phyloP scores from a whole-genome alignment of 1,139 yeast genomes.

The Protomyces lactucae-debilis region DNA sequence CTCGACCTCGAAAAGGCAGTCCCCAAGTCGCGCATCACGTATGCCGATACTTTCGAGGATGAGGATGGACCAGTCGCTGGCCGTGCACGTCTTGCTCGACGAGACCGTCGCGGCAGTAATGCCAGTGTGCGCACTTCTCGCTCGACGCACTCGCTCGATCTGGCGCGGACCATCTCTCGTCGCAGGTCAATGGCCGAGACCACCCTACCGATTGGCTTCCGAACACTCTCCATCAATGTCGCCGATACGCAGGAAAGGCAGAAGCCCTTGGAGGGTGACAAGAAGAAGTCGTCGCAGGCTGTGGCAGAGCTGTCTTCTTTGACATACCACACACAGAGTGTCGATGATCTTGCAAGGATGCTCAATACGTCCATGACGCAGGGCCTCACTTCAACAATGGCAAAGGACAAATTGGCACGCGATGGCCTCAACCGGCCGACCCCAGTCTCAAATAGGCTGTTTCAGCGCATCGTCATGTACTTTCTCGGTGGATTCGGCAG shows the following conservation, averaged over 20 bases:
- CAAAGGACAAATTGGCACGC: slow-evolving; percentile 33
- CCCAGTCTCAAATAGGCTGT: slow-evolving; percentile 11
- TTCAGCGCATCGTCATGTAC: slow-evolving; percentile 19
- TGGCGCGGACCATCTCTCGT: slow-evolving; percentile 7
- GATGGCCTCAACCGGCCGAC: slow-evolving; percentile 41
- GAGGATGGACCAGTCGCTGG: slow-evolving; percentile 6
- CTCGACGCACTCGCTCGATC: background rate
- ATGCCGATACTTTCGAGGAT: slow-evolving; percentile 17
- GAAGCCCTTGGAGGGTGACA: background rate
- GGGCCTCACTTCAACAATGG: slow-evolving; percentile 39
- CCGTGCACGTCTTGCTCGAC: slow-evolving; percentile 5
- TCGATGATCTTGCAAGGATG: slow-evolving; percentile 36
- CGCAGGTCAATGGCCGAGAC: slow-evolving; percentile 25
- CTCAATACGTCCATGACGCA: slow-evolving; percentile 37
- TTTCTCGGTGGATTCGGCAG: slow-evolving; percentile 49
- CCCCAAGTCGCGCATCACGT: slow-evolving; percentile 17
- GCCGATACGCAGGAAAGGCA: slow-evolving; percentile 25
- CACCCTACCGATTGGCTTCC: slow-evolving; percentile 27
- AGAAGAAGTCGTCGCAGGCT: background rate
- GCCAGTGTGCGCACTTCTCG: slow-evolving; percentile 6
- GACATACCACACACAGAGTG: slow-evolving; percentile 39
- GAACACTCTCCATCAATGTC: slow-evolving; percentile 27
- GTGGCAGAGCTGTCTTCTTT: slow-evolving; percentile 36
- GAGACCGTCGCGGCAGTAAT: slow-evolving; percentile 9
- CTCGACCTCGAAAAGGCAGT: background rate